Conservation (phyloP, 106 monocot genomes). For the Allium fistulosum region DNA sequence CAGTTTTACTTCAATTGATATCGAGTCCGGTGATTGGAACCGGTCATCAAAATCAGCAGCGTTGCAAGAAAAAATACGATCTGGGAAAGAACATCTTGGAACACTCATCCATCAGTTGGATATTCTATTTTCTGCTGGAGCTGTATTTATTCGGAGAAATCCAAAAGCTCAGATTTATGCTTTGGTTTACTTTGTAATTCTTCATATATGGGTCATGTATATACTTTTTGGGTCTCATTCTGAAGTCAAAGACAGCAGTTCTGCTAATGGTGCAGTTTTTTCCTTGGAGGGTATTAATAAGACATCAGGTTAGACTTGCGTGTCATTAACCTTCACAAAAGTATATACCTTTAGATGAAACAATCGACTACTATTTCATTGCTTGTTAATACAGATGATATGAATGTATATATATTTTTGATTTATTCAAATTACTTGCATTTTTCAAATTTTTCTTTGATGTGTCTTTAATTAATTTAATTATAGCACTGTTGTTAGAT, state of each 20-base stretch:
- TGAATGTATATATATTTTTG: too few species aligned
- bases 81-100: slow-evolving; percentile 41
- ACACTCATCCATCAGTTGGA: slow-evolving; percentile 61
- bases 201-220: slow-evolving; percentile 80
- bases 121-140: slow-evolving; percentile 60
- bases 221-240: slow-evolving; percentile 49
- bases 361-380: too few species aligned
- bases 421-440: too few species aligned
- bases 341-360: too few species aligned
- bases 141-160: slow-evolving; percentile 58
- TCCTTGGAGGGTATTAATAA: slow-evolving; percentile 47
- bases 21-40: slow-evolving; percentile 38
- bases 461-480: too few species aligned
- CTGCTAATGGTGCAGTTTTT: slow-evolving; percentile 26
- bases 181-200: slow-evolving; percentile 48
- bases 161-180: slow-evolving; percentile 45
- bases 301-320: slow-evolving; percentile 13
- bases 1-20: slow-evolving; percentile 23
- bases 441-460: too few species aligned
- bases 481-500: too few species aligned
- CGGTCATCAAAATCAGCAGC: slow-evolving; percentile 10
- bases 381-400: too few species aligned
- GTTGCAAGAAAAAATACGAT: slow-evolving; percentile 33
- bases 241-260: slow-evolving; percentile 17
- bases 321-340: too few species aligned